Evolutionary conservation across 1,284 basidiomycete species (phyloP).

Genomic region (Ustilago curta): DNA sequence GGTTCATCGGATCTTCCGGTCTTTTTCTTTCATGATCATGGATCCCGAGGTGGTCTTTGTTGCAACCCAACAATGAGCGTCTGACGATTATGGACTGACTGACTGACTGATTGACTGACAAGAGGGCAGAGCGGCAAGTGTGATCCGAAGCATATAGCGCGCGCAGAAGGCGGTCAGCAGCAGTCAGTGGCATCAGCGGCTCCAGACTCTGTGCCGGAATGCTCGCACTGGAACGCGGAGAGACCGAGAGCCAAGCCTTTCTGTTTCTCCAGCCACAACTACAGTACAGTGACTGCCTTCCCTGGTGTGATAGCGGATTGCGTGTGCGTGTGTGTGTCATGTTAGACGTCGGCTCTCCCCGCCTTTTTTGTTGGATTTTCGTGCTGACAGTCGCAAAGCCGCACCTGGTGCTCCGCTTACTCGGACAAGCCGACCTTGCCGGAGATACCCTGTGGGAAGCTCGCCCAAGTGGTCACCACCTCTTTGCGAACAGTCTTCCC

Average conservation of each 20-base stretch:
- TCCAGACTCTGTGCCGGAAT: not conserved
- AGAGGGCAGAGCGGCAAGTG: not conserved
- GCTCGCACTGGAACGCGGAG: not conserved
- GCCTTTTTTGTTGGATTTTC: not conserved
- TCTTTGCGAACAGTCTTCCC: not conserved
- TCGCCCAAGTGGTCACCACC: not conserved
- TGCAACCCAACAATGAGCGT: too few species aligned
- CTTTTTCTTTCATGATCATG: too few species aligned
- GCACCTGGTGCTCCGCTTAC: slow-evolving; percentile 28
- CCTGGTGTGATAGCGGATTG: not conserved
- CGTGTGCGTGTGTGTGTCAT: not conserved
- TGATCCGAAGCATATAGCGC: too few species aligned
- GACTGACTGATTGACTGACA: too few species aligned
- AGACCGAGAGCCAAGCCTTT: slow-evolving; percentile 3
- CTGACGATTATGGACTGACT: too few species aligned
- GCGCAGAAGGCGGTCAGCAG: too few species aligned
- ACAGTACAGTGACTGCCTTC: not conserved
- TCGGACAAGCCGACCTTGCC: slow-evolving; percentile 30
- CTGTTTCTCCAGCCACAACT: not conserved
- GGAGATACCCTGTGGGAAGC: not conserved
- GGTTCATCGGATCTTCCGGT: not conserved
- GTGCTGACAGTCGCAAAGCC: slow-evolving; percentile 9
- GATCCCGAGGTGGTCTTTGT: too few species aligned
- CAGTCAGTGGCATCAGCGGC: not conserved
- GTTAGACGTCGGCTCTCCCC: slow-evolving; percentile 1